Evolutionary conservation across 305 asterid genomes (phyloP), one percentile per base, ranked within the genome.

Genomic region (Fraxinus floribunda): DNA sequence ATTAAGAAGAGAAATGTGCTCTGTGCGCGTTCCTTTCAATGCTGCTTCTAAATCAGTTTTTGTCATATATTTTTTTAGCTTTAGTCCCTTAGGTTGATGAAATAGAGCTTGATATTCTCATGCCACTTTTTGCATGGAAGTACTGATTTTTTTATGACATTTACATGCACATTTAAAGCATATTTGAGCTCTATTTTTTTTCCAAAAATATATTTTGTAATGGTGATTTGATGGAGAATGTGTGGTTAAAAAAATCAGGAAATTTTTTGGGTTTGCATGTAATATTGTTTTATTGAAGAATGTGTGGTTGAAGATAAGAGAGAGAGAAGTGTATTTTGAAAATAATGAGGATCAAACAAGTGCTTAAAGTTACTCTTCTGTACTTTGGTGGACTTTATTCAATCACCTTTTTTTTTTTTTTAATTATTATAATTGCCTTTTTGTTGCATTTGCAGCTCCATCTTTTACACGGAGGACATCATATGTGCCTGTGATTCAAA

Each of bases 401-500:
- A 11, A 46, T 46, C 62, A 11, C 55, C 29, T 41, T 52, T 3
- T 79, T 39, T 64, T 79, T 5, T 36, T 38, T 7, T 38, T 38
- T 78, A 24, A 24, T 24, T 24, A 24, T 24, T 24, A 16, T 44
- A 55, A 78, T 77, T 68, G 36, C 22, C 10, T 34, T 52, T 38
- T 62, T 39, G 75, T 77, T 86, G 70, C 20, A n/a, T 79, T 79
- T 24, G 83, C 90, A 90, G 92, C 88, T 89, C 88, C 91, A 77
- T 62, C 85, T 84, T 80, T 62, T 77, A 82, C 85, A 32, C 80
- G 77, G 11, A 86, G 89, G 86, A 80, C 81, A 52, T 84, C 90
- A 64, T 78, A 75, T 78, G 75, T 78, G 80, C 88, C 90, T 7
- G 83, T 29, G 79, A 79, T 80, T 60, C 78, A 73, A 81, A 60